Evolutionary conservation across 768 basidiomycete species (phyloP).

Genomic region (Hygrocybe punicea): DNA sequence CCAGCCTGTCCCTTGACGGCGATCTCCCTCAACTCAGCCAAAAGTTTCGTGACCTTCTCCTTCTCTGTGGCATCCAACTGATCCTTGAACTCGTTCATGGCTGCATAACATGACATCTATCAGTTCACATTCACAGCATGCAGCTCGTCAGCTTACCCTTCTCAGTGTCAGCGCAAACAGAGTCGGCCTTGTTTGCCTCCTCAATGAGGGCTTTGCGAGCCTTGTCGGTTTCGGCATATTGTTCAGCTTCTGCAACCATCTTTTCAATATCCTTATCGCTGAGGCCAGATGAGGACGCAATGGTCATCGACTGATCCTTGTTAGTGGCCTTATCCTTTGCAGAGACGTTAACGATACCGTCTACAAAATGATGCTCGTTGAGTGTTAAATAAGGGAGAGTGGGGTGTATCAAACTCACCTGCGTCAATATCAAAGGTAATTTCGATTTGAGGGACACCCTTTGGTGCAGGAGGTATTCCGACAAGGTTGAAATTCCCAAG

Average conservation of each 20-base stretch:
- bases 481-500: conserved; percentile 99
- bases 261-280: conserved; percentile 95
- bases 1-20: conserved; percentile 86
- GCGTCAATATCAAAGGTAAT: conserved; percentile 97
- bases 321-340: conserved; percentile 91
- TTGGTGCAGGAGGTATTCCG: conserved; percentile 87
- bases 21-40: conserved; percentile 84
- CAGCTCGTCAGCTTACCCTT: conserved; percentile 57
- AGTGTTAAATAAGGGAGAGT: not conserved
- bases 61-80: conserved; percentile 90
- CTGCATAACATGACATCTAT: conserved; percentile 36
- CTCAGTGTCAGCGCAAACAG: conserved; percentile 90
- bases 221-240: conserved; percentile 92
- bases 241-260: conserved; percentile 94
- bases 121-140: conserved; percentile 6
- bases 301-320: conserved; percentile 95
- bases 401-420: conserved; percentile 42
- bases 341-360: conserved; percentile 95
- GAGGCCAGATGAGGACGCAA: conserved; percentile 95
- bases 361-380: conserved; percentile 34
- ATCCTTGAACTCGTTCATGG: conserved; percentile 97
- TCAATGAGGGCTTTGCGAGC: conserved; percentile 84
- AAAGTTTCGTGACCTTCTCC: conserved; percentile 87
- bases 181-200: conserved; percentile 95
- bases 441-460: conserved; percentile 81